Percentiles rank a stretch among this genome's conserved stretches.
Evolutionary conservation across 495 filamentous ascomycete species (phyloP).

Genomic region (Lentithecium fluviatile): DNA sequence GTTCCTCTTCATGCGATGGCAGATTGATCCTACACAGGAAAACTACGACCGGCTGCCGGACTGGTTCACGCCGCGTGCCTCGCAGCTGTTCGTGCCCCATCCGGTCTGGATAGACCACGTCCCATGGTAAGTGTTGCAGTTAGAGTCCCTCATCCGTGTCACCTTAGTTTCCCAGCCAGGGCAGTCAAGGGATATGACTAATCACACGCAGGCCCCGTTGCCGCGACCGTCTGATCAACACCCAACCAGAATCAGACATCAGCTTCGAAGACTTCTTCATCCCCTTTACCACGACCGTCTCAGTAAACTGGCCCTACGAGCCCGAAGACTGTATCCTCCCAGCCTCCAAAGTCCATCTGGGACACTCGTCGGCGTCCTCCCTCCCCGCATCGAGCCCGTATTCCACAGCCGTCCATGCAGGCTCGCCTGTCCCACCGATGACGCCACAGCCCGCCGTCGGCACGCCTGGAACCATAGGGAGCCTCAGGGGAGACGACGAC

Average conservation of each 20-base stretch:
- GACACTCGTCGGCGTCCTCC: constrained; percentile 19
- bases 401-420: constrained; percentile 24
- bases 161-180: background rate
- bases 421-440: constrained; percentile 19
- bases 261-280: constrained; percentile 78
- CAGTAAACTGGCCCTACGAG: constrained; percentile 77
- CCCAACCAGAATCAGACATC: constrained; percentile 47
- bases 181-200: constrained; percentile 3
- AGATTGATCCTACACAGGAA: constrained; percentile 67
- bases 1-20: constrained; percentile 84
- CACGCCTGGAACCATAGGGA: constrained; percentile 39
- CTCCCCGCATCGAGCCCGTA: constrained; percentile 20
- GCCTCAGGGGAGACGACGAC: constrained; percentile 44
- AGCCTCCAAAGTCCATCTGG: constrained; percentile 13
- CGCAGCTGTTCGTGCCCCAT: constrained; percentile 63
- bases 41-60: constrained; percentile 71
- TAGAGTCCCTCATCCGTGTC: background rate
- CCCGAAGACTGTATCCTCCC: constrained; percentile 38
- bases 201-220: constrained; percentile 55
- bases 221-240: constrained; percentile 59
- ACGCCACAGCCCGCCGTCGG: constrained; percentile 17
- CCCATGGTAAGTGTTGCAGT: constrained; percentile 52
- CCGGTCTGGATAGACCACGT: constrained; percentile 77
- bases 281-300: constrained; percentile 69
- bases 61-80: constrained; percentile 61